Conservation (phyloP, 2,329 filamentous ascomycete genomes). For the Botryotinia globosa region DNA sequence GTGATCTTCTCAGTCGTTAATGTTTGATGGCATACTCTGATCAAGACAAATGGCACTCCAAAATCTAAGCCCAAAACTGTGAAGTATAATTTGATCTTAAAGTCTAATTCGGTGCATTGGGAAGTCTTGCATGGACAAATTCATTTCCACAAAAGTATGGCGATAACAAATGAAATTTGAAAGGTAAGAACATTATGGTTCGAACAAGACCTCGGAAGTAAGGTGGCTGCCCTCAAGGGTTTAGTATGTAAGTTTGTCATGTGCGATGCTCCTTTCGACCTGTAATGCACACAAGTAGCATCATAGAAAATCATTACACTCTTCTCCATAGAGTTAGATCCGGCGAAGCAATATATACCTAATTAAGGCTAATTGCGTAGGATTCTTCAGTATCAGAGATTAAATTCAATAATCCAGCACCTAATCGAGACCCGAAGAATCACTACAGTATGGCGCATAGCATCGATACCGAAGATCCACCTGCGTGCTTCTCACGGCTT, state of each 20-base stretch:
- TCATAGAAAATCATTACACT: not conserved
- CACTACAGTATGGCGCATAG: not conserved
- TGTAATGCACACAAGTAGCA: not conserved
- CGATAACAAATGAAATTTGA: not conserved
- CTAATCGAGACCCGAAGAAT: not conserved
- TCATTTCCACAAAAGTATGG: not conserved
- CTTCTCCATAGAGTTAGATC: not conserved
- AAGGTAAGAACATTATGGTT: not conserved
- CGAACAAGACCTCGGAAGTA: not conserved
- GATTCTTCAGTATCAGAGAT: not conserved
- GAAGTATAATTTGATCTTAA: not conserved
- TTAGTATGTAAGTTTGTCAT: not conserved
- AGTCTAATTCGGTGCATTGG: not conserved
- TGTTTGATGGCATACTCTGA: not conserved
- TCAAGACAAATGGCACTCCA: not conserved
- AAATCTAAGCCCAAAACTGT: not conserved
- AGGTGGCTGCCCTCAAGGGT: not conserved
- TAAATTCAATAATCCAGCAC: not conserved
- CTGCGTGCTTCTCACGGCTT: not conserved
- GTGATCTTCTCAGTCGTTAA: not conserved
- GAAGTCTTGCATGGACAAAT: not conserved
- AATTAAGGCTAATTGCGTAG: not conserved
- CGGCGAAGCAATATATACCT: not conserved
- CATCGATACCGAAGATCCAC: not conserved
- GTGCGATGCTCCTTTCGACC: not conserved